Evolutionary conservation across 371 early-diverging fungal genomes (phyloP).

Genomic region (Lichtheimia ramosa): DNA sequence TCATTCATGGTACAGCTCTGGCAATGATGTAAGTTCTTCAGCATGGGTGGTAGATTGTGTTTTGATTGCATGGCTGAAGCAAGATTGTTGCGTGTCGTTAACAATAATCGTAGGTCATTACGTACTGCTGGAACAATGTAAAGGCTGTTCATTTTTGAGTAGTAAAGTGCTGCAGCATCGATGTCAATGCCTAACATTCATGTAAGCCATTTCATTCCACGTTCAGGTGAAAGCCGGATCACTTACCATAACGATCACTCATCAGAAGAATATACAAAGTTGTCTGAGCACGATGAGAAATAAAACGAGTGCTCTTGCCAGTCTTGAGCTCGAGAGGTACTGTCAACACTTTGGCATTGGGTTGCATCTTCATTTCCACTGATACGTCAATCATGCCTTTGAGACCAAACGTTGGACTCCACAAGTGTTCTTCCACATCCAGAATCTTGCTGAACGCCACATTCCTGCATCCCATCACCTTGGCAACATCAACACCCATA

Average conservation of each 20-base stretch:
- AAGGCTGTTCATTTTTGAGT: constrained; percentile 67
- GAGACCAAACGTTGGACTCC: constrained; percentile 90
- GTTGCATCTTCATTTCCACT: constrained; percentile 48
- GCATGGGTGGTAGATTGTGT: constrained; percentile 67
- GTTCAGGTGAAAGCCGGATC: background rate
- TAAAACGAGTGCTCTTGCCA: constrained; percentile 55
- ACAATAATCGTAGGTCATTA: constrained; percentile 69
- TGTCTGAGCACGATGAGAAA: constrained; percentile 86
- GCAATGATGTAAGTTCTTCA: constrained; percentile 66
- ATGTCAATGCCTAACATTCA: constrained; percentile 58
- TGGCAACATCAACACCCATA: constrained; percentile 17
- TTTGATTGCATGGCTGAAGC: constrained; percentile 48
- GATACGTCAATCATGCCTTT: constrained; percentile 93
- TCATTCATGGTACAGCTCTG: constrained; percentile 65
- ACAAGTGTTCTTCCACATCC: constrained; percentile 91
- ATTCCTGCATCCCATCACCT: constrained; percentile 17
- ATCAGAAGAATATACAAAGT: constrained; percentile 84
- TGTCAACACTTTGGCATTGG: constrained; percentile 27
- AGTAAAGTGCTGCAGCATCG: constrained; percentile 73
- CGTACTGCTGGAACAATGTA: constrained; percentile 59
- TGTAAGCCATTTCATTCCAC: background rate
- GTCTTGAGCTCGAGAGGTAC: constrained; percentile 94
- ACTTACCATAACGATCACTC: constrained; percentile 80
- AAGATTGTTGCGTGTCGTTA: constrained; percentile 77
- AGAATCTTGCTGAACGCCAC: constrained; percentile 69